phyloP scores from a whole-genome alignment of 192 early-diverging fungal species.

The Backusella tuberculispora region DNA sequence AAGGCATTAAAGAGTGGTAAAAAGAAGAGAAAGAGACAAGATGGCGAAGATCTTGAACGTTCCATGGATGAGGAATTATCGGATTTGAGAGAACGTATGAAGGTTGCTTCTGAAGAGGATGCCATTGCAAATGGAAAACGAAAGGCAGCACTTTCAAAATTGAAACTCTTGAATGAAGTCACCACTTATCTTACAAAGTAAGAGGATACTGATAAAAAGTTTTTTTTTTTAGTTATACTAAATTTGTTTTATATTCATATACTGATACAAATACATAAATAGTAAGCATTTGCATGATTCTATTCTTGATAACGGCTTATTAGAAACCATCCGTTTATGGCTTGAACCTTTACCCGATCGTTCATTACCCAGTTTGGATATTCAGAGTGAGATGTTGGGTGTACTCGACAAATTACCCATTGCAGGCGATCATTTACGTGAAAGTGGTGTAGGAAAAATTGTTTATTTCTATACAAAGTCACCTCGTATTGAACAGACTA shows the following conservation, averaged over 20 bases:
- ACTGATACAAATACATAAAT: too few species aligned
- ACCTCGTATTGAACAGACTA: conserved; percentile 67
- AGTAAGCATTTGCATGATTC: conserved; percentile 69
- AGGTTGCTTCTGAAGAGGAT: conserved; percentile 65
- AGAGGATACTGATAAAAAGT: not conserved
- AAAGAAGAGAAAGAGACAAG: conserved; percentile 42
- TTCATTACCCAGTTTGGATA: conserved; percentile 86
- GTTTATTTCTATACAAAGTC: conserved; percentile 91
- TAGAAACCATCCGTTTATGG: conserved; percentile 86
- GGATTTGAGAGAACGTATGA: conserved; percentile 42
- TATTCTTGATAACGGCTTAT: conserved; percentile 83
- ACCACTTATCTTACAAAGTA: conserved; percentile 62
- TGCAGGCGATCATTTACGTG: conserved; percentile 75
- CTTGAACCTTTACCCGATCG: conserved; percentile 90
- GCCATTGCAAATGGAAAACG: conserved; percentile 60
- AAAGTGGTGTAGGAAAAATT: conserved; percentile 82
- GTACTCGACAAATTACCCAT: conserved; percentile 73
- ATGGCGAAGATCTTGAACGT: conserved; percentile 41
- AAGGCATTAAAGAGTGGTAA: conserved; percentile 40
- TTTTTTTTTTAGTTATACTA: not conserved
- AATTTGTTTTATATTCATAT: not conserved
- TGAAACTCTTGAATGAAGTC: conserved; percentile 64
- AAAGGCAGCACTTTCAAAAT: conserved; percentile 70
- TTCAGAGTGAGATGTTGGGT: conserved; percentile 80
- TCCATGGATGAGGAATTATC: conserved; percentile 42